A percentile compares a stretch with the other conserved stretches of the same genome.
Conservation (phyloP, 148 eudicot species). For the Vaccinium vitisidaea region DNA sequence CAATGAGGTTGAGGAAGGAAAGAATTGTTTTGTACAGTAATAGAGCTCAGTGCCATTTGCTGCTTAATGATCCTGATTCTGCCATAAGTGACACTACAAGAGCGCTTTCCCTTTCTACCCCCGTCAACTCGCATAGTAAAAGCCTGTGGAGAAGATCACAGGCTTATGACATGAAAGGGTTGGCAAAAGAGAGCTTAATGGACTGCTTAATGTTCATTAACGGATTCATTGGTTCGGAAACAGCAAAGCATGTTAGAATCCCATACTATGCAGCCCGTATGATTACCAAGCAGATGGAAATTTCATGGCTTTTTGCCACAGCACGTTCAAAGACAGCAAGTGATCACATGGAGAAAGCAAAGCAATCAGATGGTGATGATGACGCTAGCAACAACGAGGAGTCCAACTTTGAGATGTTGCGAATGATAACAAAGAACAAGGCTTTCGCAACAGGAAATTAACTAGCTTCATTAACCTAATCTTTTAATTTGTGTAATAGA, state of each 20-base stretch:
- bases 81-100: slow-evolving; percentile 75
- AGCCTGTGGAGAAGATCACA: slow-evolving; percentile 94
- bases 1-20: slow-evolving; percentile 58
- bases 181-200: slow-evolving; percentile 80
- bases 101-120: slow-evolving; percentile 61
- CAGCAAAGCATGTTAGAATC: slow-evolving; percentile 28
- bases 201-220: slow-evolving; percentile 73
- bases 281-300: slow-evolving; percentile 71
- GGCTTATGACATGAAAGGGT: slow-evolving; percentile 82
- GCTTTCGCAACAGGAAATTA: slow-evolving; percentile 24
- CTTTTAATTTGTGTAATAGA: neutral
- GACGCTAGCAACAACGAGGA: neutral
- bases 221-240: slow-evolving; percentile 25
- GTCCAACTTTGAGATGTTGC: slow-evolving; percentile 3
- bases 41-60: slow-evolving; percentile 77
- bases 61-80: slow-evolving; percentile 42
- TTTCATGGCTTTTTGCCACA: slow-evolving; percentile 62
- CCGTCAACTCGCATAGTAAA: slow-evolving; percentile 57
- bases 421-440: slow-evolving; percentile 17
- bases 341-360: neutral
- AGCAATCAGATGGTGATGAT: slow-evolving; percentile 8
- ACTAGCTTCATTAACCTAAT: neutral
- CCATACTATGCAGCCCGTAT: slow-evolving; percentile 61
- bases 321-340: slow-evolving; percentile 29
- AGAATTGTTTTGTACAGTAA: slow-evolving; percentile 76